Conservation (phyloP, 2,329 filamentous ascomycete genomes). For the Cryphonectria nitschkei region DNA sequence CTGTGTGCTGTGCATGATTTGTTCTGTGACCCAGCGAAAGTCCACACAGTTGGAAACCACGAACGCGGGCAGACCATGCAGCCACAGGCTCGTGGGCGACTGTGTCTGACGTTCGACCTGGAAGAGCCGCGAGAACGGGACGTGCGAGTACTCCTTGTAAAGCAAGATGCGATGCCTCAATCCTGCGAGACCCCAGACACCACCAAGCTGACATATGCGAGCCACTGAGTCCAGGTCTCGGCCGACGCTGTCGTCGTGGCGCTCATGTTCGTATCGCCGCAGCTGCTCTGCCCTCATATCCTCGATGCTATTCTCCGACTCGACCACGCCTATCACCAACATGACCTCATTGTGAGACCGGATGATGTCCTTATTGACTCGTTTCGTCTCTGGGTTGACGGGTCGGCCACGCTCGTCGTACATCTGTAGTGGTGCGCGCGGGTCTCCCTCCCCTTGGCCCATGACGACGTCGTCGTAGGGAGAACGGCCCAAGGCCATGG, state of each 20-base stretch:
- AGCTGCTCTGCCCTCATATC: conserved; percentile 44
- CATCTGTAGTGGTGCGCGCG: conserved; percentile 48
- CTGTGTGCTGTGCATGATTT: conserved; percentile 17
- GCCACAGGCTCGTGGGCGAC: conserved; percentile 39
- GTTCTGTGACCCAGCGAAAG: conserved; percentile 12
- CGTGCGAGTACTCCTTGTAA: conserved; percentile 53
- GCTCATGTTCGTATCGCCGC: conserved; percentile 46
- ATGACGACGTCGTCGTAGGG: conserved; percentile 62
- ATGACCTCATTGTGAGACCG: conserved; percentile 67
- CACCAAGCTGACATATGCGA: conserved; percentile 45
- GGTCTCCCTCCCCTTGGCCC: conserved; percentile 50
- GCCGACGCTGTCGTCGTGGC: conserved; percentile 53
- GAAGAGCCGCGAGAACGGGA: conserved; percentile 52
- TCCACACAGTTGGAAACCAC: conserved; percentile 37
- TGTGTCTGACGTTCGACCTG: conserved; percentile 40
- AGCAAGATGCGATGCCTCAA: conserved; percentile 59
- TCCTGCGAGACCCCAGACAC: conserved; percentile 56
- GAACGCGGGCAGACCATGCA: conserved; percentile 47
- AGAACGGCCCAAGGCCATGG: conserved; percentile 61
- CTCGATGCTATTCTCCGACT: conserved; percentile 53
- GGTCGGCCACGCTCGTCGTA: conserved; percentile 62
- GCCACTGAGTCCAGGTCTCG: conserved; percentile 41
- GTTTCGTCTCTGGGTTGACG: conserved; percentile 57
- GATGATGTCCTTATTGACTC: conserved; percentile 60
- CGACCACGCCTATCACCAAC: conserved; percentile 64